These are phyloP conservation scores for Xylaria multiplex DNA, from an alignment of 2,329 filamentous ascomycete genomes.

Conservation along the genomic window DNA sequence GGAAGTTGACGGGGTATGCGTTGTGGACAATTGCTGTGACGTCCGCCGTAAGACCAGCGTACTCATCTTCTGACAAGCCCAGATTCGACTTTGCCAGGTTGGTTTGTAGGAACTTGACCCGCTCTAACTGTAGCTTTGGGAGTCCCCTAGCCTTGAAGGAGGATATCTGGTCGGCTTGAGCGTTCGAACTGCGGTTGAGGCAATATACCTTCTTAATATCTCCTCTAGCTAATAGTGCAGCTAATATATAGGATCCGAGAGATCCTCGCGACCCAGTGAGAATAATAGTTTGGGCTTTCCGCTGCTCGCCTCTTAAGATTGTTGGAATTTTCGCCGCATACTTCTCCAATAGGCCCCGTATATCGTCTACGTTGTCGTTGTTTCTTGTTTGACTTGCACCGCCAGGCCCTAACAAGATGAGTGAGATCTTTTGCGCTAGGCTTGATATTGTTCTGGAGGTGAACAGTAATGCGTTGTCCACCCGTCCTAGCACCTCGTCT, in stretches of 20 bases:
- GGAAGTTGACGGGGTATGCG: conserved; percentile 45
- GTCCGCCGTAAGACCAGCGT: conserved; percentile 33
- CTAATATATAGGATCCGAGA: conserved; percentile 37
- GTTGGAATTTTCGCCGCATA: conserved; percentile 29
- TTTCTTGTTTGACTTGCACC: background rate
- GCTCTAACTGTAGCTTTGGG: conserved; percentile 24
- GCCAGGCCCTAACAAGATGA: conserved; percentile 15
- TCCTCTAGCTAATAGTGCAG: conserved; percentile 29
- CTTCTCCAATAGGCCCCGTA: conserved; percentile 22
- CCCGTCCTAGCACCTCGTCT: conserved; percentile 29
- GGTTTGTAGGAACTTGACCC: conserved; percentile 40
- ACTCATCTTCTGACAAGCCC: conserved; percentile 35
- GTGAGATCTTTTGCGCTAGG: conserved; percentile 26
- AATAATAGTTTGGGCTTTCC: conserved; percentile 23
- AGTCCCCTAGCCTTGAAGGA: conserved; percentile 35
- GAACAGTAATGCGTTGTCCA: conserved; percentile 32
- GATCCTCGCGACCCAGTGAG: conserved; percentile 39
- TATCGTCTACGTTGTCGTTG: background rate
- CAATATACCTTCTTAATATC: conserved; percentile 35
- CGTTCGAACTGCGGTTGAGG: conserved; percentile 32
- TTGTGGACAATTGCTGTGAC: conserved; percentile 43
- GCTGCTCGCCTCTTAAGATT: conserved; percentile 2
- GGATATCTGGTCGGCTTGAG: conserved; percentile 19
- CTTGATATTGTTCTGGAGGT: conserved; percentile 26
- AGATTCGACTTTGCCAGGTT: conserved; percentile 38